Evolutionary conservation across 768 basidiomycete genomes (phyloP), one percentile per base, ranked within the genome.

Genomic region (Amanita muscaria): DNA sequence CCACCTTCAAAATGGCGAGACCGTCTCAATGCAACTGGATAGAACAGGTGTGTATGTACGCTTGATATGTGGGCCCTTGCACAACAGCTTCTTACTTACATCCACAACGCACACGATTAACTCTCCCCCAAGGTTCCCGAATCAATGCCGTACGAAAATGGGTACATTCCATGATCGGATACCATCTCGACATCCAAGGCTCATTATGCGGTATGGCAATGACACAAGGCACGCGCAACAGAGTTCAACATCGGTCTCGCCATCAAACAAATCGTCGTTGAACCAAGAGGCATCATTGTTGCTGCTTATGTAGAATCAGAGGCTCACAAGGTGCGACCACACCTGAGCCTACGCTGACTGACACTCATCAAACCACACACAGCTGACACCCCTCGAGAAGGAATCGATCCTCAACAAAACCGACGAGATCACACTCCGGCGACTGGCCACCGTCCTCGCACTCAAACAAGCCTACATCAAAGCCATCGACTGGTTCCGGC

Each of bases 161-260:
- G 40, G 66, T 80, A 14, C 75, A 77, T 18, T 82, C 84, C 1
- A 82, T 81, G 75, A 88, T 88, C 47, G 85, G 85, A 5, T 88
- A 88, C 53, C 82, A 85, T 47, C 74, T 85, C 36, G 69, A 78
- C 1, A 79, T 72, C 52, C 77, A 81, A 48, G 74, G 73, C 46
- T 83, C 80, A 8, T 59, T 88, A 7, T 77, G 85, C 43, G 84
- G 80, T n/a, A 87, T 88, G 83, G 79, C 81, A 30, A 86, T 90
- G 76, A 83, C 83, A 1, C 86, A 89, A 53, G 88, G 88, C 3
- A 69, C 72, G 8, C 77, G 79, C 44, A 73, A 77, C 35, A 79
- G 83, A 46, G 88, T 90, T 37, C 53, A 87, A 88, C 61, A 80
- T 90, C 53, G 88, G 88, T 1, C 66, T 89, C n/a, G 86, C 83